Base-by-base conservation (phyloP, 495 filamentous ascomycete species). In the Penicillium pulvis region DNA sequence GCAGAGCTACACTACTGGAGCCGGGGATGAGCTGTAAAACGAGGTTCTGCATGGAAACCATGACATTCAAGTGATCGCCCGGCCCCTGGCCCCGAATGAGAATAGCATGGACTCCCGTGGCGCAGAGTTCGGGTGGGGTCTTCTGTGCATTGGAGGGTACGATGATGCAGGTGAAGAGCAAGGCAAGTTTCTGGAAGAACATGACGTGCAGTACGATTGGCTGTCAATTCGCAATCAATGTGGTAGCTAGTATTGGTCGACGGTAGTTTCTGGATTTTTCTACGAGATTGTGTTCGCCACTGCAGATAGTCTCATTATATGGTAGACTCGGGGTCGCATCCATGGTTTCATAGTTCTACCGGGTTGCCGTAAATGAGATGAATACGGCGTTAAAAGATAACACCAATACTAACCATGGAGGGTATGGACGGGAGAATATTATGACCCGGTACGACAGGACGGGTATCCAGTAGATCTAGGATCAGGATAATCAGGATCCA, bases 41-140 rank as follows among this genome's bases (percentile, higher is more conserved):
- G 44, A 68, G 47, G 45, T 64, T 66, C 36, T 67, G 63, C 26
- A 70, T 58, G 0, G 65, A 54, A 14, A 59, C 63, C 63, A 71
- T 51, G 17, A 71, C 65, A 47, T 68, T 66, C 39, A 71, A 53
- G 51, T 70, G 56, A 66, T 72, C 65, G 51, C 67, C 64, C 7
- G 53, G 55, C 5, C 67, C 67, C 30, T 72, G 60, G 4, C 67
- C 67, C 12, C 67, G 65, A 19, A 61, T 56, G 8, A 70, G 59
- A 53, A 70, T 68, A 12, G 68, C 61, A 56, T 70, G 67, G 16
- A 72, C 62, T 16, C 65, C 58, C 2, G 58, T 64, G n/a, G 70
- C 67, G 48, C 67, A 72, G 23, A 48, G 56, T 10, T 60, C 45
- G 1, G 58, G 30, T 28, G 55, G 47, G 9, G 63, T 59, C 5